phyloP scores from a whole-genome alignment of 345 rosid species.

The Camelina neglecta region DNA sequence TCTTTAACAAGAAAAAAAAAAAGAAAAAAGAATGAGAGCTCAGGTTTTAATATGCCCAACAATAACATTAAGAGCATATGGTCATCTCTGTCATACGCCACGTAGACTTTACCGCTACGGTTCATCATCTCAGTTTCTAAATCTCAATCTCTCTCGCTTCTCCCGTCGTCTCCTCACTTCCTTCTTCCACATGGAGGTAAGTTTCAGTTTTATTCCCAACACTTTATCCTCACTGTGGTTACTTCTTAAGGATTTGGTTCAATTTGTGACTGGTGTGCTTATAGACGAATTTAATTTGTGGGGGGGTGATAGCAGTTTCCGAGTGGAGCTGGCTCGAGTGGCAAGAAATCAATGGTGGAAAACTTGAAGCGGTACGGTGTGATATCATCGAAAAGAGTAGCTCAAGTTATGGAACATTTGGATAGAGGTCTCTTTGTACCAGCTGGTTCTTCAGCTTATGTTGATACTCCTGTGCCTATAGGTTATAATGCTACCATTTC shows the following conservation, averaged over 20 bases:
- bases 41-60: slow-evolving; percentile 41
- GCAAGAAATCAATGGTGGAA: slow-evolving; percentile 77
- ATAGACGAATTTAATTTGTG: not conserved
- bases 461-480: slow-evolving; percentile 81
- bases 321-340: slow-evolving; percentile 54
- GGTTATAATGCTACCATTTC: slow-evolving; percentile 98
- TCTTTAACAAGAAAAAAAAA: not conserved
- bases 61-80: slow-evolving; percentile 43
- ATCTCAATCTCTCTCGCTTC: slow-evolving; percentile 37
- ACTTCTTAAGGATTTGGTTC: not conserved
- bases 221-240: not conserved
- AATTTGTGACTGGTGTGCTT: not conserved
- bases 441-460: slow-evolving; percentile 68
- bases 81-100: slow-evolving; percentile 51
- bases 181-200: slow-evolving; percentile 74
- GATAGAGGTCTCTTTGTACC: slow-evolving; percentile 91
- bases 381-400: slow-evolving; percentile 64
- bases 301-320: slow-evolving; percentile 50
- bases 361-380: slow-evolving; percentile 67
- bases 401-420: slow-evolving; percentile 82
- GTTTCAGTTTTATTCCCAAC: not conserved
- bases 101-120: slow-evolving; percentile 41
- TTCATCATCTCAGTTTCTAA: slow-evolving; percentile 23
- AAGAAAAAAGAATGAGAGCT: slow-evolving; percentile 25
- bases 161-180: slow-evolving; percentile 13